Conservation (phyloP, 192 early-diverging fungal genomes). For the Coemansia sp. region DNA sequence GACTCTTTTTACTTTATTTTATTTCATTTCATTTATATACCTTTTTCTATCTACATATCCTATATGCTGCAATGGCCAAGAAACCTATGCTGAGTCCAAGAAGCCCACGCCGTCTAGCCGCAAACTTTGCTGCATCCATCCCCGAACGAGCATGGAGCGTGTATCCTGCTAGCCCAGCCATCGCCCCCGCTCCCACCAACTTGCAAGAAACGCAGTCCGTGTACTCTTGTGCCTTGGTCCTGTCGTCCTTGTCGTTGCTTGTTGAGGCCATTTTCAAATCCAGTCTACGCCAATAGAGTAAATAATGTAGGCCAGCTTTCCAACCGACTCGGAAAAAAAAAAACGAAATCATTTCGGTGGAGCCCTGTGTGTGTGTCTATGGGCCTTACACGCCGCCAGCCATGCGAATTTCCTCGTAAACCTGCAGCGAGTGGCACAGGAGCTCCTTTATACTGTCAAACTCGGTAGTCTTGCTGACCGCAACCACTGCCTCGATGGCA, state of each 20-base stretch:
- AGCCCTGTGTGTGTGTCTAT: neutral
- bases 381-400: neutral
- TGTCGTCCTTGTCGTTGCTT: neutral
- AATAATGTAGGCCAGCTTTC: too few species aligned
- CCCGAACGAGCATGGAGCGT: conserved; percentile 22
- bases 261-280: neutral
- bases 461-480: conserved; percentile 24
- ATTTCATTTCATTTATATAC: neutral
- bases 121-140: conserved; percentile 37
- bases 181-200: conserved; percentile 37
- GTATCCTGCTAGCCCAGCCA: conserved; percentile 38
- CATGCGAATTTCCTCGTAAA: conserved; percentile 41
- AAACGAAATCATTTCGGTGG: too few species aligned
- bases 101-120: conserved; percentile 32
- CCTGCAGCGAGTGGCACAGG: conserved; percentile 51
- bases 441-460: conserved; percentile 50
- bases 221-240: conserved; percentile 12
- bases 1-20: neutral
- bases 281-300: neutral
- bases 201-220: conserved; percentile 52
- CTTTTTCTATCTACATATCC: conserved; percentile 10
- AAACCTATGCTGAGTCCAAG: conserved; percentile 38
- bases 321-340: neutral
- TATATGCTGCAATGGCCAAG: conserved; percentile 15
- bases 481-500: conserved; percentile 28